phyloP scores from a whole-genome alignment of 305 asterid genomes.

The Striga hermonthica region DNA sequence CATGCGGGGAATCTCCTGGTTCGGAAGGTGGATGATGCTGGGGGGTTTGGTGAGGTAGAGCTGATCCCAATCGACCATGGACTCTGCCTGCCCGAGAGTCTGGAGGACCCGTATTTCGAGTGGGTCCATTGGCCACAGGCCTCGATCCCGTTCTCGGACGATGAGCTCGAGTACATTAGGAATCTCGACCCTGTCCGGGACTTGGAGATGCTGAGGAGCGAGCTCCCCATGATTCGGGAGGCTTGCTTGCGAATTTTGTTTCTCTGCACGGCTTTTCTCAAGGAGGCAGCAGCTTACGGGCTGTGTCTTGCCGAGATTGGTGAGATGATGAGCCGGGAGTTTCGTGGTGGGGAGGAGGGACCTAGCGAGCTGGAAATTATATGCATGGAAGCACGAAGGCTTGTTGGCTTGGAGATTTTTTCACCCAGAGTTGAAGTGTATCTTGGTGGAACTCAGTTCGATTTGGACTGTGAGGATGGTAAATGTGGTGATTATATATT shows the following conservation, averaged over 20 bases:
- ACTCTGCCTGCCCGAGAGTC: slow-evolving; percentile 67
- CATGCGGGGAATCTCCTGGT: slow-evolving; percentile 77
- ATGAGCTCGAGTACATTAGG: slow-evolving; percentile 54
- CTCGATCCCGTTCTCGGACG: slow-evolving; percentile 58
- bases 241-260: slow-evolving; percentile 61
- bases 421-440: background rate
- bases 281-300: slow-evolving; percentile 51
- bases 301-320: slow-evolving; percentile 70
- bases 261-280: slow-evolving; percentile 57
- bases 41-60: slow-evolving; percentile 51
- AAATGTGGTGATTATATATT: no score
- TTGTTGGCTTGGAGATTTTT: background rate
- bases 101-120: slow-evolving; percentile 78
- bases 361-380: slow-evolving; percentile 58
- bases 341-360: slow-evolving; percentile 48
- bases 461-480: background rate
- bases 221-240: slow-evolving; percentile 59
- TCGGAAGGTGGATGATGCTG: slow-evolving; percentile 32
- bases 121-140: slow-evolving; percentile 90
- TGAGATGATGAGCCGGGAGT: slow-evolving; percentile 68
- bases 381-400: slow-evolving; percentile 35
- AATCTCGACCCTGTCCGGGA: slow-evolving; percentile 64
- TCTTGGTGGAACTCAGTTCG: background rate
- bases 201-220: slow-evolving; percentile 47
- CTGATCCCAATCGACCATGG: slow-evolving; percentile 86